Evolutionary conservation across 371 early-diverging fungal genomes (phyloP).

Genomic region (Mortierella sp.): DNA sequence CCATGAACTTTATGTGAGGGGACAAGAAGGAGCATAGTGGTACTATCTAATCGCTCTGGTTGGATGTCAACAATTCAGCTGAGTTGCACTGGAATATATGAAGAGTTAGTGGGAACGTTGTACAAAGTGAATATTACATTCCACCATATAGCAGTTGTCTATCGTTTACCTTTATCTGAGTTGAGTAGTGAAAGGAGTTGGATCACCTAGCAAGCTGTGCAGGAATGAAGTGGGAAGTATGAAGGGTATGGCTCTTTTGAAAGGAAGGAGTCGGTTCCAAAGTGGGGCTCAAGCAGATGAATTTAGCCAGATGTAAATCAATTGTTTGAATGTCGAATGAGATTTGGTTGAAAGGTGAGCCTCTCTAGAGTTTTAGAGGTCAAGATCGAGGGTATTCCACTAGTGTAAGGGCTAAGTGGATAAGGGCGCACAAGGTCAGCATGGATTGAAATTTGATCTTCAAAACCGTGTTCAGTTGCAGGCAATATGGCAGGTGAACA

Average conservation of each 20-base stretch:
- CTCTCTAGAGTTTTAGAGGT: not conserved
- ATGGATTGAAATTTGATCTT: conserved; percentile 8
- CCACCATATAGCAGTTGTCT: not conserved
- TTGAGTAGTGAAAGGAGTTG: not conserved
- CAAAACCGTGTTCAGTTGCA: not conserved
- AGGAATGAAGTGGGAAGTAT: not conserved
- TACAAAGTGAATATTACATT: not conserved
- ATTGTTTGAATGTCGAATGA: not conserved
- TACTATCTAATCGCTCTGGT: not conserved
- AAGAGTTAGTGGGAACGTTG: not conserved
- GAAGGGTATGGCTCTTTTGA: not conserved
- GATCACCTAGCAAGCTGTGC: not conserved
- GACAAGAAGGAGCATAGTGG: conserved; percentile 40
- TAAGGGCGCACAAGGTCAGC: conserved; percentile 13
- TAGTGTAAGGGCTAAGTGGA: not conserved
- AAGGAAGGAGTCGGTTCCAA: not conserved
- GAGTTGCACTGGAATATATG: not conserved
- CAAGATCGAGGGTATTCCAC: not conserved
- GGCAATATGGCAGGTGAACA: not conserved
- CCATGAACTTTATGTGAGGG: conserved; percentile 39
- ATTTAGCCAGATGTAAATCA: not conserved
- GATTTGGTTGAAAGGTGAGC: not conserved
- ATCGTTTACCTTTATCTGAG: not conserved
- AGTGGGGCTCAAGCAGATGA: not conserved
- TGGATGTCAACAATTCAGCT: not conserved